Evolutionary conservation across 352 stramenopile genomes (phyloP), one percentile per base, ranked within the genome.

Genomic region (Globisporangium acanthophoron): DNA sequence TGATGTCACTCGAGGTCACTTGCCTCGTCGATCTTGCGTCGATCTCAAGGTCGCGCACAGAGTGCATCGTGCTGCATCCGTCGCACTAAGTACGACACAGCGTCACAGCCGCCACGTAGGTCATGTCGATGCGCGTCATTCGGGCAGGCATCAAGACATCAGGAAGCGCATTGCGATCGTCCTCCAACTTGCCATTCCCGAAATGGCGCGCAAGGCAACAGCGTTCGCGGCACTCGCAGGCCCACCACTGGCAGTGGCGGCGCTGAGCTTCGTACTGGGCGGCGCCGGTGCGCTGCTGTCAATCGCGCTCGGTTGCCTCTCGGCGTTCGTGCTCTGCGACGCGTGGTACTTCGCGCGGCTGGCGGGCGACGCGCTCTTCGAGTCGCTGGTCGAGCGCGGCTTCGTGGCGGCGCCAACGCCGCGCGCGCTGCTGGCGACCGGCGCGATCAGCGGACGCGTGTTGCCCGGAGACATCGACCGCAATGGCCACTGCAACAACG

Each of bases 401-500:
- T 46, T 69, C 11, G 6, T 60, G 29, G n/a, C 52, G 6, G 54
- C 58, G 8, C 53, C 59, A 3, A 69, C 66, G 50, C 77, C 64
- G 18, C 63, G 70, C 8, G 64, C 73, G 29, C 64, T 95, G 39
- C 85, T 94, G 35, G 77, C 70, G 0, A 54, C 62, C 15, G 88
- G 80, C 59, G 59, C 65, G n/a, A 47, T 88, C 15, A 40, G 61
- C 2, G 80, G 76, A 0, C 68, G 76, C 35, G 65, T 95, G 11
- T 49, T 64, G 43, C 69, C 86, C 18, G 76, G 66, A 27, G 84
- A 94, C 46, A 86, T 95, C 44, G 86, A 95, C 58, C 84, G 86
- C 47, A 95, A 95, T 51, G 84, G 77, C 4, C 86, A 95, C 58
- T 95, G 68, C 66, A 95, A 93, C 64, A 95, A 95, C 41, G 80